phyloP scores from a whole-genome alignment of 768 basidiomycete species.

The Podaxis carcinomalis region DNA sequence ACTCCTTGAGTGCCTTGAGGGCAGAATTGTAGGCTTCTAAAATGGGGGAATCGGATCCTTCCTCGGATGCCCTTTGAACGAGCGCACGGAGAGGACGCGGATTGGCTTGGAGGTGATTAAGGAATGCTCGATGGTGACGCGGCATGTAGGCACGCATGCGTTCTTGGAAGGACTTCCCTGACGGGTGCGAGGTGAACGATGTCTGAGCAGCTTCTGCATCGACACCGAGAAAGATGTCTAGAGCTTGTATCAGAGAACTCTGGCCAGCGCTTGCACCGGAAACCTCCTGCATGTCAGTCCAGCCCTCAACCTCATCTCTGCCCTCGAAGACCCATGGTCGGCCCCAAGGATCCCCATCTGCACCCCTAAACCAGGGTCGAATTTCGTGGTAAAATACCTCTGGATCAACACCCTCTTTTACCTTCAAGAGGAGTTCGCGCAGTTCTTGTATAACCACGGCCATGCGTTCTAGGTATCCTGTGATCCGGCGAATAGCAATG shows the following conservation, averaged over 20 bases:
- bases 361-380: conserved; percentile 80
- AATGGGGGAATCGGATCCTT: conserved; percentile 23
- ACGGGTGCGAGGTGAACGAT: conserved; percentile 6
- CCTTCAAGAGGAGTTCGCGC: conserved; percentile 50
- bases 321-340: conserved; percentile 60
- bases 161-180: conserved; percentile 46
- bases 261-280: conserved; percentile 84
- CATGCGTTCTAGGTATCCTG: conserved; percentile 61
- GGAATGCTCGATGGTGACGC: conserved; percentile 71
- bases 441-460: conserved; percentile 63
- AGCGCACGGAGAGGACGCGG: conserved; percentile 60
- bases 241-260: conserved; percentile 68
- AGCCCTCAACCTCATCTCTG: conserved; percentile 39
- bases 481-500: conserved; percentile 58
- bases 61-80: conserved; percentile 26
- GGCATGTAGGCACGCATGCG: conserved; percentile 86
- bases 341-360: conserved; percentile 41
- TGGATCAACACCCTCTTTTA: conserved; percentile 71
- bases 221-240: conserved; percentile 71
- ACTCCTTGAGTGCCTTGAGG: conserved; percentile 60
- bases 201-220: conserved; percentile 24
- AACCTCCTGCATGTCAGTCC: conserved; percentile 46
- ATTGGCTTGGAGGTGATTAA: conserved; percentile 57
- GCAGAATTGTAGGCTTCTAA: conserved; percentile 60
- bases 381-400: conserved; percentile 66